Conservation (phyloP, 768 basidiomycete species). For the Melanogaster broomeanus region DNA sequence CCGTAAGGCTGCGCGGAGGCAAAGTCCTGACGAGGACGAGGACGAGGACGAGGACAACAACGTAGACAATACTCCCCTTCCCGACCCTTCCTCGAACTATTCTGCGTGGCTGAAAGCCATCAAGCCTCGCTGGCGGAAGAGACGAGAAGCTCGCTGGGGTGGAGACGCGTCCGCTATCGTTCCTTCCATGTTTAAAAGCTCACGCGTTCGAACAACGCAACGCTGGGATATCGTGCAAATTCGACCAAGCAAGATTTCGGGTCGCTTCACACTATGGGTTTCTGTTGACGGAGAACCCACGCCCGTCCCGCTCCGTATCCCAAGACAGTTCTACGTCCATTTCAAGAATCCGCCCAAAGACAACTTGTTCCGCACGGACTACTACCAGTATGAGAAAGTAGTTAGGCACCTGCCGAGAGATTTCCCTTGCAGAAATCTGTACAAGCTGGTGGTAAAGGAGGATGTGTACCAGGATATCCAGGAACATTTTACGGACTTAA, state of each 20-base stretch:
- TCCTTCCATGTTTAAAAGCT: slow-evolving; percentile 75
- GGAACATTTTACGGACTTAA: slow-evolving; percentile 90
- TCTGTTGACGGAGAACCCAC: slow-evolving; percentile 78
- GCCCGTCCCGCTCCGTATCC: slow-evolving; percentile 81
- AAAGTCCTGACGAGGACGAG: slow-evolving; percentile 44
- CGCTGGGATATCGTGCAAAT: slow-evolving; percentile 96
- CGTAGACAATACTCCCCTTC: slow-evolving; percentile 41
- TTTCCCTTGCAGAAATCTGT: slow-evolving; percentile 75
- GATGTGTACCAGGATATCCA: slow-evolving; percentile 81
- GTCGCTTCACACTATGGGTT: slow-evolving; percentile 89
- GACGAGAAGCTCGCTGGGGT: slow-evolving; percentile 48
- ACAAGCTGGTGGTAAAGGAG: slow-evolving; percentile 81
- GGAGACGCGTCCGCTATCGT: slow-evolving; percentile 44
- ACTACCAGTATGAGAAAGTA: slow-evolving; percentile 74
- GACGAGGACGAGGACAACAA: slow-evolving; percentile 34
- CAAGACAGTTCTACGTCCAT: slow-evolving; percentile 93
- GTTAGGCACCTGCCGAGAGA: slow-evolving; percentile 79
- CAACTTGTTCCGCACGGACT: slow-evolving; percentile 66
- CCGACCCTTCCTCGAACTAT: slow-evolving; percentile 67
- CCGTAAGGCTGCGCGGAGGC: slow-evolving; percentile 44
- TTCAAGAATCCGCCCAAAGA: slow-evolving; percentile 68
- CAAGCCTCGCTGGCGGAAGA: slow-evolving; percentile 75
- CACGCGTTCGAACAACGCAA: slow-evolving; percentile 56
- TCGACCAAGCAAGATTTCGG: slow-evolving; percentile 70
- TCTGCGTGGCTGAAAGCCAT: slow-evolving; percentile 76